Percentiles rank a stretch among this genome's conserved stretches.
Conservation (phyloP, 345 rosid genomes). For the Pistacia integerrima region DNA sequence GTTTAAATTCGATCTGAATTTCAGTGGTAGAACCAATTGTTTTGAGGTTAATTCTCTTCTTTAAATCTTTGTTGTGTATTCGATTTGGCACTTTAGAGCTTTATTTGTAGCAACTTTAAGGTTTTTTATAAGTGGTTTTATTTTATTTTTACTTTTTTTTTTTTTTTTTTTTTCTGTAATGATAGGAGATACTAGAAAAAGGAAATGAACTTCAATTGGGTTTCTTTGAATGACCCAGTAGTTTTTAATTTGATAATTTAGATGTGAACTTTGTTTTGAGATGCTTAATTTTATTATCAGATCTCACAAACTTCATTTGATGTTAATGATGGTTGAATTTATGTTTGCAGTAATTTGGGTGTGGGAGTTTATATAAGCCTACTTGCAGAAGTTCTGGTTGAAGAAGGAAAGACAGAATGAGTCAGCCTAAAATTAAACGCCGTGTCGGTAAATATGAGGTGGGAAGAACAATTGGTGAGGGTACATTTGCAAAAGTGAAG, state of each 20-base stretch:
- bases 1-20: background rate
- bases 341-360: background rate
- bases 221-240: no score
- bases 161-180: no score
- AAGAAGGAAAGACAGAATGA: no score
- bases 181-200: no score
- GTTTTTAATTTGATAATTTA: no score
- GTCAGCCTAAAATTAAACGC: conserved; percentile 47
- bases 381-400: no score
- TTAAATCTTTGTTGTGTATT: no score
- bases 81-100: background rate
- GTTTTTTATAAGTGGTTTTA: no score
- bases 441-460: conserved; percentile 89
- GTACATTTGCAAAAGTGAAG: conserved; percentile 97
- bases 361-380: background rate
- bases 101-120: no score
- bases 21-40: background rate
- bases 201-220: no score
- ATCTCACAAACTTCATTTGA: background rate
- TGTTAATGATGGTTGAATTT: background rate
- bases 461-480: conserved; percentile 97
- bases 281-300: no score
- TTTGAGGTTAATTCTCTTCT: background rate
- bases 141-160: background rate
- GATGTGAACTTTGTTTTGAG: no score